These are phyloP conservation scores for Suillus plorans DNA, from an alignment of 768 basidiomycete genomes.

Conservation along the genomic window DNA sequence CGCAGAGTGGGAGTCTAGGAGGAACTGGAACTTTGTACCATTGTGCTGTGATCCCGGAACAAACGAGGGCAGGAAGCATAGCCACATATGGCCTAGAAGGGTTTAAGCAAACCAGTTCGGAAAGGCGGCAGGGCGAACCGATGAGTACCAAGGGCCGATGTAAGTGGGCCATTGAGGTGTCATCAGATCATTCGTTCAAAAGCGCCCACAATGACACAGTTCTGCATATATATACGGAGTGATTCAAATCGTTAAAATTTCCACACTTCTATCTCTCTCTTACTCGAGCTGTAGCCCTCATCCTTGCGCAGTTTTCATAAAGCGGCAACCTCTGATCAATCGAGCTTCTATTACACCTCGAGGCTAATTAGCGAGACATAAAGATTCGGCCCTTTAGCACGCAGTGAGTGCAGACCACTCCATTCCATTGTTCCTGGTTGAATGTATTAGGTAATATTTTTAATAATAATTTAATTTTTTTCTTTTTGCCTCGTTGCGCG, in stretches of 20 bases:
- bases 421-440: constrained; percentile 11
- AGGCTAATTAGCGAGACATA: constrained; percentile 32
- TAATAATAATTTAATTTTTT: constrained; percentile 11
- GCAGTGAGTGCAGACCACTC: neutral
- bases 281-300: neutral
- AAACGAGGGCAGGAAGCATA: constrained; percentile 20
- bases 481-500: constrained; percentile 12
- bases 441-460: constrained; percentile 13
- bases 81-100: neutral
- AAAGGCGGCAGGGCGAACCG: neutral
- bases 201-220: constrained; percentile 8
- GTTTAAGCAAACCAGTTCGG: constrained; percentile 19
- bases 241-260: constrained; percentile 2
- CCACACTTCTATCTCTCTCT: neutral
- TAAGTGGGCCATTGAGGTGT: constrained; percentile 13
- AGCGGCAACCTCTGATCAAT: constrained; percentile 21
- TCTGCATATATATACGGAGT: constrained; percentile 25
- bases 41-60: constrained; percentile 10
- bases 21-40: constrained; percentile 5
- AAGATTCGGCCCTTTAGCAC: constrained; percentile 8
- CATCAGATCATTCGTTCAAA: constrained; percentile 14
- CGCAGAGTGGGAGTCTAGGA: constrained; percentile 16
- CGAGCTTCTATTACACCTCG: constrained; percentile 30
- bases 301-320: constrained; percentile 6
- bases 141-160: constrained; percentile 13